Evolutionary conservation across 306 rosid species (phyloP).

Genomic region (Trifolium repens): DNA sequence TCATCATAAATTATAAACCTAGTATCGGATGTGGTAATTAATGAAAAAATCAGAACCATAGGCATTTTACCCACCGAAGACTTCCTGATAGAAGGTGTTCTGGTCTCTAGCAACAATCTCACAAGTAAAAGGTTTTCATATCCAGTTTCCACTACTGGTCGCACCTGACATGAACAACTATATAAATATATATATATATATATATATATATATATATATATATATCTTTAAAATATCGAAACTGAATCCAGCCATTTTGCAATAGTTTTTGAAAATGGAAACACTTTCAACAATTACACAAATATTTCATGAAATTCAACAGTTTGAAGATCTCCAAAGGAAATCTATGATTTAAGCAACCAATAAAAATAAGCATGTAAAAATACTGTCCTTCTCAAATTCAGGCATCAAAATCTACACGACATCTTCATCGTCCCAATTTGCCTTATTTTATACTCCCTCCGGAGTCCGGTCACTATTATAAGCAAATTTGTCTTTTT

Average conservation of each 20-base stretch:
- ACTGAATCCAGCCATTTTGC: slow-evolving; percentile 6
- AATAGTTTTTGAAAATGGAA: slow-evolving; percentile 23
- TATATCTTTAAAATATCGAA: slow-evolving; percentile 32
- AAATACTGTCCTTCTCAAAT: not conserved
- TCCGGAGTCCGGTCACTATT: no score
- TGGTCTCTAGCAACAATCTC: slow-evolving; percentile 83
- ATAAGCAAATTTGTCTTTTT: no score
- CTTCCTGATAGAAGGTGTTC: slow-evolving; percentile 64
- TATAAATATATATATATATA: slow-evolving; percentile 23
- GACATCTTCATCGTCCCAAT: slow-evolving; percentile 9
- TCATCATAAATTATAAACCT: slow-evolving; percentile 22
- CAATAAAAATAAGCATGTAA: slow-evolving; percentile 6
- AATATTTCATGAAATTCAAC: not conserved
- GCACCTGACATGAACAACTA: slow-evolving; percentile 67
- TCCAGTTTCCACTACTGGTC: slow-evolving; percentile 98
- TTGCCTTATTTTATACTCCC: not conserved
- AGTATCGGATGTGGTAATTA: not conserved
- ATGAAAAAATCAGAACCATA: slow-evolving; percentile 23
- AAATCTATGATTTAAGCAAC: slow-evolving; percentile 18
- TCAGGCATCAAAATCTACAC: slow-evolving; percentile 1
- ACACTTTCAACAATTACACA: not conserved
- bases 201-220: slow-evolving; percentile 26
- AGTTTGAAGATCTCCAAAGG: not conserved
- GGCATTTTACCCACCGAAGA: slow-evolving; percentile 68
- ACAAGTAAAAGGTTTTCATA: slow-evolving; percentile 85